Evolutionary conservation across 768 basidiomycete species (phyloP).

Genomic region (Suillus subaureus): DNA sequence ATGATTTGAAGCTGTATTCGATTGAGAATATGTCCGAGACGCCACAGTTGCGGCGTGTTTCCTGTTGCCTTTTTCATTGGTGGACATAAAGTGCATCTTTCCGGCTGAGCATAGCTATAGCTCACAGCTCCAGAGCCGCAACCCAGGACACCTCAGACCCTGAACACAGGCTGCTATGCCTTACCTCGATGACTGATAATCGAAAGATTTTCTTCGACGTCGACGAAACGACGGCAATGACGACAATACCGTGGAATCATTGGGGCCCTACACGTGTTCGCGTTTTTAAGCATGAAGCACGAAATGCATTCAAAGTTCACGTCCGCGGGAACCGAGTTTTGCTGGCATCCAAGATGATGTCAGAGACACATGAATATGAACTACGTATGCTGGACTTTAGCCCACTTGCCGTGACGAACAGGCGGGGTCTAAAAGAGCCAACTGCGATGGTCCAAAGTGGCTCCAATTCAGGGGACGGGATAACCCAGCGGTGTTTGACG

Average conservation of each 20-base stretch:
- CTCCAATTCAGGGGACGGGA: background rate
- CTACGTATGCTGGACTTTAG: background rate
- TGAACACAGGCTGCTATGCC: background rate
- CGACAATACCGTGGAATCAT: background rate
- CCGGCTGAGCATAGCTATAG: background rate
- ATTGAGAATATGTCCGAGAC: background rate
- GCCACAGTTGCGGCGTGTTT: background rate
- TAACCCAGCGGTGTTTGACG: background rate
- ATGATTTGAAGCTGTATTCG: background rate
- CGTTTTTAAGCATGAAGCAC: background rate
- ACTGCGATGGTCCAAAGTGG: background rate
- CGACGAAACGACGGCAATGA: background rate
- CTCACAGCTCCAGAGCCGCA: background rate
- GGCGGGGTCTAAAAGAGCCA: background rate
- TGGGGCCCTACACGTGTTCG: too few relatives aligned
- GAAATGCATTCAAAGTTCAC: background rate
- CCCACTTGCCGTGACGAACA: background rate
- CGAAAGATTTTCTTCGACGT: background rate
- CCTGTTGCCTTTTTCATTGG: background rate
- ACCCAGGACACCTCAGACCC: background rate
- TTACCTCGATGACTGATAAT: background rate
- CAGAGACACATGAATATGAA: background rate
- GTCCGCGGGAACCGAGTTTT: background rate
- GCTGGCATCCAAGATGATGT: background rate
- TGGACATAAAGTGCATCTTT: background rate